These are phyloP conservation scores for Trifolium subterraneum DNA, from an alignment of 306 rosid genomes.

Conservation along the genomic window DNA sequence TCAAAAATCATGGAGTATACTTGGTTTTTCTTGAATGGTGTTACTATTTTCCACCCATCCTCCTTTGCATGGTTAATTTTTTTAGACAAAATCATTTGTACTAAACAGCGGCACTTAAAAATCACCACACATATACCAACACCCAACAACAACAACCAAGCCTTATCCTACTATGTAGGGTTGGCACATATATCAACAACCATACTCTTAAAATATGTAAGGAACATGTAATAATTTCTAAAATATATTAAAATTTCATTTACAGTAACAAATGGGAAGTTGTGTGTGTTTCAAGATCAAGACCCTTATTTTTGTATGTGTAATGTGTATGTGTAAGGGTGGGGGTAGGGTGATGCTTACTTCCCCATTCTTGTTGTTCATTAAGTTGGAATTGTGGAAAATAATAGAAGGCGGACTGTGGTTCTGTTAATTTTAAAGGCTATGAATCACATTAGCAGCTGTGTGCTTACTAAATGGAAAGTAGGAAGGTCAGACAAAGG, in stretches of 20 bases:
- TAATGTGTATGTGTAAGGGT: too few relatives aligned
- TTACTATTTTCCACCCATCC: neutral
- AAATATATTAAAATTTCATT: neutral
- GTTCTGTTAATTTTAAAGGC: constrained; percentile 28
- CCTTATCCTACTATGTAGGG: too few relatives aligned
- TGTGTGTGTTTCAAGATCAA: neutral
- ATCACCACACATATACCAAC: constrained; percentile 6
- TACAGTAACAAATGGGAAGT: too few relatives aligned
- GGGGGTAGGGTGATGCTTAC: neutral
- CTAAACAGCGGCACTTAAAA: neutral
- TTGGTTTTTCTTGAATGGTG: neutral
- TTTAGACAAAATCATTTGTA: neutral
- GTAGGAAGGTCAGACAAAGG: neutral
- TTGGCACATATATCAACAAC: too few relatives aligned
- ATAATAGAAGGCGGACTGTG: neutral
- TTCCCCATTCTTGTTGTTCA: constrained; percentile 2
- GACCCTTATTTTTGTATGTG: neutral
- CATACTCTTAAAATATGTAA: constrained; percentile 1
- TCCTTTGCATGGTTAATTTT: neutral
- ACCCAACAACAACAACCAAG: too few relatives aligned
- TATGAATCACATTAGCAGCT: constrained; percentile 15
- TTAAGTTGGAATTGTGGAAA: constrained; percentile 9
- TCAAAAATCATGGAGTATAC: neutral
- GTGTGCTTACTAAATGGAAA: constrained; percentile 7
- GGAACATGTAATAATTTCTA: constrained; percentile 9